Base-by-base conservation (phyloP, 176 grass and related monocot genomes). In the Raddia distichophylla region DNA sequence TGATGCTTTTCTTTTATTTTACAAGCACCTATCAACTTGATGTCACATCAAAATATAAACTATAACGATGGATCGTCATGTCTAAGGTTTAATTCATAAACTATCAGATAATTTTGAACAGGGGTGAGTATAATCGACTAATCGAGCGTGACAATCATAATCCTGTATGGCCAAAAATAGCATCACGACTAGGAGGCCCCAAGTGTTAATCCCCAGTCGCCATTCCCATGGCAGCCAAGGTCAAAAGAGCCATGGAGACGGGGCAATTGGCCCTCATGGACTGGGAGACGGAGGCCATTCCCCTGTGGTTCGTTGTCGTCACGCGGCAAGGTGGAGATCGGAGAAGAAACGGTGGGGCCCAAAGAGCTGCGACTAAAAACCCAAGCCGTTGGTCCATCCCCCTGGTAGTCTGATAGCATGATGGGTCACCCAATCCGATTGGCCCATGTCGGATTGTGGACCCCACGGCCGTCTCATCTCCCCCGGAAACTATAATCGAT, bases 371-470 rank as follows among this genome's bases (percentile, higher is more conserved):
- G 72, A 2, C 72, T 57, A 43, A n/a, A n/a, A 42, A 52, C 53
- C 52, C 3, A 10, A 49, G 67, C 57, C 57, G 13, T 69, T 12
- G 37, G 64, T 80, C n/a, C 67, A 20, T 15, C 55, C 51, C 53
- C 66, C 40, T 32, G 55, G n/a, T 32, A 17, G 6, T 20, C 22
- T 48, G 10, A 50, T 52, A 13, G 22, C 46, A n/a, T 51, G 46
- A 81, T 60, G 22, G 55, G 55, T 70, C 55, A 40, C 22, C 67
- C 16, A 4, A 72, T 82, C 80, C 68, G 6, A 42, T 73, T 44
- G 69, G 32, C 14, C 42, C 11, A 62, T 40, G 47, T 54, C 47
- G 61, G 45, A 52, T 13, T 16, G 33, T 13, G 72, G 44, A 22
- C n/a, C 11, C 56, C 0, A 13, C 55, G 12, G 2, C 22, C 45